Evolutionary conservation across 2,329 filamentous ascomycete species (phyloP).

Genomic region (Fusarium tricinctum): DNA sequence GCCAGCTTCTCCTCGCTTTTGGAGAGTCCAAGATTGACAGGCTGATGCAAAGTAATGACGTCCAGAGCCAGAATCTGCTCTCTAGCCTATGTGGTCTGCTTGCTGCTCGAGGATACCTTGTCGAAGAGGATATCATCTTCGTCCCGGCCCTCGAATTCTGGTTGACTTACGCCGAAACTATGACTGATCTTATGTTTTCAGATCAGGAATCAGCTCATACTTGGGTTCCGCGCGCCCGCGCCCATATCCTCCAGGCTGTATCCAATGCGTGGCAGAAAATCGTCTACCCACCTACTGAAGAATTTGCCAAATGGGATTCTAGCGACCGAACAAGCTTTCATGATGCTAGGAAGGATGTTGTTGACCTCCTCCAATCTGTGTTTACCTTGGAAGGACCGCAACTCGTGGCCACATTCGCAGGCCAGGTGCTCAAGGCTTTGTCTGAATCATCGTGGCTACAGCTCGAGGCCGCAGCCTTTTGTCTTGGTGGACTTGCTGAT

Average conservation of each 20-base stretch:
- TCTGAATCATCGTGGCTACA: conserved; percentile 67
- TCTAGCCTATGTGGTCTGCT: conserved; percentile 75
- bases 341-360: conserved; percentile 83
- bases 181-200: conserved; percentile 70
- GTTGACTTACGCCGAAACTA: conserved; percentile 80
- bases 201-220: conserved; percentile 60
- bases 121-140: conserved; percentile 81
- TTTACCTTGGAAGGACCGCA: conserved; percentile 72
- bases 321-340: conserved; percentile 76
- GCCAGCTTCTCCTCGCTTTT: conserved; percentile 76
- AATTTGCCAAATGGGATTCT: conserved; percentile 76
- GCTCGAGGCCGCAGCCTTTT: conserved; percentile 73
- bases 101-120: conserved; percentile 74
- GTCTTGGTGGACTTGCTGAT: conserved; percentile 76
- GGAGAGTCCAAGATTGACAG: conserved; percentile 74
- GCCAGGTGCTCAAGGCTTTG: conserved; percentile 66
- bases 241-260: conserved; percentile 73
- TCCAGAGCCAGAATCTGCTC: conserved; percentile 68
- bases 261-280: conserved; percentile 78
- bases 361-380: conserved; percentile 80
- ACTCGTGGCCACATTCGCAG: conserved; percentile 69
- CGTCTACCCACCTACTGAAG: conserved; percentile 71
- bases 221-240: conserved; percentile 72
- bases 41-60: conserved; percentile 67
- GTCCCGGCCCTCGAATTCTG: conserved; percentile 84